phyloP scores from a whole-genome alignment of 495 filamentous ascomycete species.

The Antarctomyces pellizariae region DNA sequence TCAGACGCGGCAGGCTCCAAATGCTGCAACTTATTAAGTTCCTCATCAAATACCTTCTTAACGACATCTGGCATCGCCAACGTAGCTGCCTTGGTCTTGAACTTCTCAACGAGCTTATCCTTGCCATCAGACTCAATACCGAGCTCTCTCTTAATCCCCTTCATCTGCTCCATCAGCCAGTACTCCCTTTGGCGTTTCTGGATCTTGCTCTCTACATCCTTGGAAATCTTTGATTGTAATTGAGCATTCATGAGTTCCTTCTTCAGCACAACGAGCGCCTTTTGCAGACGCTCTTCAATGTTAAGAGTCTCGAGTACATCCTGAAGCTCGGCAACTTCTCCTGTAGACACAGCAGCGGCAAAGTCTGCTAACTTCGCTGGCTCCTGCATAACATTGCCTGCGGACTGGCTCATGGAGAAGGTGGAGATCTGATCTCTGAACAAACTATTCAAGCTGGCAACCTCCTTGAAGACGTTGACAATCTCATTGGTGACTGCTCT shows the following conservation, averaged over 20 bases:
- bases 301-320: conserved; percentile 78
- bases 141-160: conserved; percentile 87
- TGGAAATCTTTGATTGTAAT: conserved; percentile 88
- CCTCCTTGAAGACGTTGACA: conserved; percentile 93
- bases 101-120: conserved; percentile 91
- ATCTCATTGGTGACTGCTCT: conserved; percentile 90
- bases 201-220: conserved; percentile 94
- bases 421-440: conserved; percentile 95
- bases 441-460: conserved; percentile 77
- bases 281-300: conserved; percentile 72
- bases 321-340: conserved; percentile 77
- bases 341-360: conserved; percentile 79
- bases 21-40: conserved; percentile 88
- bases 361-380: conserved; percentile 91
- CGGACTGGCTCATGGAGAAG: conserved; percentile 84
- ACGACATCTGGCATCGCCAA: conserved; percentile 92
- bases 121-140: conserved; percentile 95
- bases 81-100: conserved; percentile 84
- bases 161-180: conserved; percentile 99
- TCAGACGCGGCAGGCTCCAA: conserved; percentile 88
- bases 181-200: conserved; percentile 96
- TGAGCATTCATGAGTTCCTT: conserved; percentile 97
- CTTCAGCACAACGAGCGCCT: conserved; percentile 77
- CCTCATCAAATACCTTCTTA: conserved; percentile 93
- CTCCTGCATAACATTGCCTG: conserved; percentile 84